These are phyloP conservation scores for rapeseed (Brassica napus) DNA, from an alignment of 345 rosid species.

Conservation along the genomic window Da-Ae NC_063438.1:3488501-3489000, in stretches of 20 bases:
- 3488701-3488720: conserved; percentile 33
- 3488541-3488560: neutral
- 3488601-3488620: conserved; percentile 4
- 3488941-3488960: neutral
- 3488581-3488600: conserved; percentile 1
- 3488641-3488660: conserved; percentile 19
- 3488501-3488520: neutral
- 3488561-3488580: neutral
- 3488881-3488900: neutral
- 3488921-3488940: neutral
- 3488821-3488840: too few species aligned
- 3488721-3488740: neutral
- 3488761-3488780: neutral
- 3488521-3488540: neutral
- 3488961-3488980: neutral
- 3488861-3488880: too few species aligned
- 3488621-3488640: conserved; percentile 10
- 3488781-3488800: neutral
- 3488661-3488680: conserved; percentile 16
- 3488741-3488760: neutral
- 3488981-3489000: neutral
- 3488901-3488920: neutral
- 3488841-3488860: too few species aligned
- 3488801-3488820: neutral
- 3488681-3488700: conserved; percentile 25